These are phyloP conservation scores for Naganishia vishniacii DNA, from an alignment of 768 basidiomycete species.

Conservation along the genomic window DNA sequence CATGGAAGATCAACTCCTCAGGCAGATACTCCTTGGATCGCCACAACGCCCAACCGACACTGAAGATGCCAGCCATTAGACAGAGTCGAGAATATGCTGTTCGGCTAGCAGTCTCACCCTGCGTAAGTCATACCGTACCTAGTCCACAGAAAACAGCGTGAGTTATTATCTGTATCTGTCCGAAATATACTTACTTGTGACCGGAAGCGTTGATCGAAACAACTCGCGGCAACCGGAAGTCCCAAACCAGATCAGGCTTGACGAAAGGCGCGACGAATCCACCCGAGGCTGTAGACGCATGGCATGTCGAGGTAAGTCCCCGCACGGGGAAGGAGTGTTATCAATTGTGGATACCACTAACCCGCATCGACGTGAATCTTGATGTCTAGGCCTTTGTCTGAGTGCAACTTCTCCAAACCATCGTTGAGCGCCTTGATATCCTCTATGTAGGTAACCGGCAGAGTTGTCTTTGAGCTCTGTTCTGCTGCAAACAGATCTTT, in stretches of 20 bases:
- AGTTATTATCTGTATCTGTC: not conserved
- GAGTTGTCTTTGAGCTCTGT: not conserved
- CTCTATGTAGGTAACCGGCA: not conserved
- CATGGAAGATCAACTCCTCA: conserved; percentile 46
- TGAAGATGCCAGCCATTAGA: conserved; percentile 18
- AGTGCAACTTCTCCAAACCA: conserved; percentile 36
- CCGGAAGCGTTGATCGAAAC: conserved; percentile 48
- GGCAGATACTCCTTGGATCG: conserved; percentile 43
- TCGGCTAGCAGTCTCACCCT: conserved; percentile 46
- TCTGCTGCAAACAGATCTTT: not conserved
- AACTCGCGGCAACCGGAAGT: conserved; percentile 47
- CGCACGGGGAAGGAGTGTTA: too few relatives aligned
- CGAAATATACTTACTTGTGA: conserved; percentile 48
- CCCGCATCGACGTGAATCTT: conserved; percentile 40
- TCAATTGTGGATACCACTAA: too few relatives aligned
- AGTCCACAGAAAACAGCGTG: not conserved
- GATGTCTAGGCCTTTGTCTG: conserved; percentile 38
- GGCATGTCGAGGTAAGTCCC: too few relatives aligned
- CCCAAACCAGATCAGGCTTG: conserved; percentile 41
- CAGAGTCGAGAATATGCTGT: not conserved
- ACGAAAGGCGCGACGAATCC: conserved; percentile 56
- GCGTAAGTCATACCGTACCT: conserved; percentile 33
- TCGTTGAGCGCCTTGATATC: conserved; percentile 27
- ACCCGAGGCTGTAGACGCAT: conserved; percentile 50
- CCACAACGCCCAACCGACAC: conserved; percentile 47